These are phyloP conservation scores for Abrus precatorius DNA, from an alignment of 306 rosid genomes.

Conservation along the genomic window DNA sequence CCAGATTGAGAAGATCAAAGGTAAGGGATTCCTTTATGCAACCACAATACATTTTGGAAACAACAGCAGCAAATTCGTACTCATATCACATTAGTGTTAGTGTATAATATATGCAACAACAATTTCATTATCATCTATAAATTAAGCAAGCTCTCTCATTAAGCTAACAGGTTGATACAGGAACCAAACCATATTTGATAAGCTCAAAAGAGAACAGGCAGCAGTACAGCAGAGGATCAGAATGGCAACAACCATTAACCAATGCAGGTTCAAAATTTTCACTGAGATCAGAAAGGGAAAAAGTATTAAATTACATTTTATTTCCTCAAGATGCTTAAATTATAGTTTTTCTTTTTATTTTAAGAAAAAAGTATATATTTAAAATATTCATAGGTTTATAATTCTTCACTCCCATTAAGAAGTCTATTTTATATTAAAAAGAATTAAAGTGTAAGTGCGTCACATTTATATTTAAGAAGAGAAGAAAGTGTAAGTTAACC, in stretches of 20 bases:
- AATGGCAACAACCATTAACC: constrained; percentile 38
- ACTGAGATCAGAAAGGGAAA: neutral
- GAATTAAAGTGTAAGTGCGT: too few species aligned
- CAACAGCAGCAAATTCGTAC: neutral
- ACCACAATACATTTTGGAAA: neutral
- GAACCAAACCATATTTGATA: constrained; percentile 34
- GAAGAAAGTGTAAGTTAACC: too few species aligned
- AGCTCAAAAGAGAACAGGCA: constrained; percentile 19
- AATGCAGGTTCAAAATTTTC: constrained; percentile 42
- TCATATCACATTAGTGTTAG: neutral
- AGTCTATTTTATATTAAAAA: too few species aligned
- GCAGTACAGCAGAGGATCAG: neutral
- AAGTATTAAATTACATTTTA: neutral
- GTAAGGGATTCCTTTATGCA: constrained; percentile 42
- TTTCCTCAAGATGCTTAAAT: too few species aligned
- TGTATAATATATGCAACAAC: neutral
- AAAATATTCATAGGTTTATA: too few species aligned
- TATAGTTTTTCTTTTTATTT: too few species aligned
- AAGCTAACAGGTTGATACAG: constrained; percentile 49
- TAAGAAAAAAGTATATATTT: too few species aligned
- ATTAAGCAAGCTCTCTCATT: constrained; percentile 23
- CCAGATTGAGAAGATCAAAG: constrained; percentile 49
- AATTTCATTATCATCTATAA: neutral
- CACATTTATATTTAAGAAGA: too few species aligned
- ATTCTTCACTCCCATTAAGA: too few species aligned